Base-by-base conservation (phyloP, 2,329 filamentous ascomycete genomes). In the Endothia cerciana region DNA sequence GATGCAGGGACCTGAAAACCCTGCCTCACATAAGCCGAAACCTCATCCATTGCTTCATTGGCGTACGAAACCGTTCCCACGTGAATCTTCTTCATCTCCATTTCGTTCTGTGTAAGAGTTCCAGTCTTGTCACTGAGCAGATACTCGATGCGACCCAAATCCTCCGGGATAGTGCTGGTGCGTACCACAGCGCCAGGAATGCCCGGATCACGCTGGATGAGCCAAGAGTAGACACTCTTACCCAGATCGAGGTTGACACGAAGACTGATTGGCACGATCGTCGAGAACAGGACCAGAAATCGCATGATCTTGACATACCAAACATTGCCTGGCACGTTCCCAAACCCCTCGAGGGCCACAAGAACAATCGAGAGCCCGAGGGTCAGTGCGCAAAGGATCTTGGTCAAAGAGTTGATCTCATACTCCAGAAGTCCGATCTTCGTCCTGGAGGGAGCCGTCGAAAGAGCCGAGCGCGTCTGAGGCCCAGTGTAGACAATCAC, bases 241-340 rank as follows among this genome's bases (percentile, higher is more conserved):
- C 94, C 96, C 87, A 99, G 90, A 74, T 99, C 95, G 22, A 99
- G 83, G 75, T 99, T 99, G 71, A 99, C 95, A 60, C 95, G 91
- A 71, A 99, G 82, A 79, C 93, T 97, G 77, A 99, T 97, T 1
- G 95, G 95, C 33, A 99, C 96, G 73, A 99, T 99, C 0, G 94
- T 98, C n/a, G 94, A 98, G 81, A 99, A 99, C 0, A 99, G 83
- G 68, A 99, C 96, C 69, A 99, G 81, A 75, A 98, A 99, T n/a
- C 94, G 90, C 89, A 97, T 95, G 73, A 98, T 97, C 70, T 96
- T 94, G 71, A 98, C 89, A 77, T 98, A 99, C 95, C 95, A 99
- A 30, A 86, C 80, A 63, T 87, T 86, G 25, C 85, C 87, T 63
- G 88, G 82, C 1, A 87, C 87, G 70, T 83, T 86, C 57, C 89